Percentiles rank a stretch among this genome's conserved stretches.
These are phyloP conservation scores for Citrullus amarus DNA, from an alignment of 306 rosid genomes.

Conservation along the genomic window DNA sequence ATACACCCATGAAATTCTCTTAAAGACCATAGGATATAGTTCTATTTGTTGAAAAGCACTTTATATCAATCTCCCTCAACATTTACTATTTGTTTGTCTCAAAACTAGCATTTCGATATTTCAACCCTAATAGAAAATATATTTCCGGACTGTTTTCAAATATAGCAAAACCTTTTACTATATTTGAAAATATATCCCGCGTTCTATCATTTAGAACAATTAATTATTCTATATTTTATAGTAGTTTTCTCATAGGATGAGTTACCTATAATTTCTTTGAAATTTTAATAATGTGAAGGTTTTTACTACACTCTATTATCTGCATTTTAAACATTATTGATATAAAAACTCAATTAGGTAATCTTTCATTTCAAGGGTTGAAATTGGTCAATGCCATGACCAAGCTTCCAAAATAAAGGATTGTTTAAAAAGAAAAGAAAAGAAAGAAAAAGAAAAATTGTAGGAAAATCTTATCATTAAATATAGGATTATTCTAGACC, in stretches of 20 bases:
- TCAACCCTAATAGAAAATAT: neutral
- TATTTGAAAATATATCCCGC: too few relatives aligned
- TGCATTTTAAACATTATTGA: neutral
- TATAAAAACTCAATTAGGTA: neutral
- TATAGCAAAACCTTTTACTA: too few relatives aligned
- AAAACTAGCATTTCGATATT: neutral
- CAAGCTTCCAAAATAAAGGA: neutral
- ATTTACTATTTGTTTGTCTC: neutral
- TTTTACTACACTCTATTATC: neutral
- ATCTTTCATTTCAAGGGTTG: neutral
- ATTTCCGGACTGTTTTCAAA: too few relatives aligned
- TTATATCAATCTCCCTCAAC: neutral
- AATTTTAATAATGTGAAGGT: too few relatives aligned
- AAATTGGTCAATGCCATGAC: neutral
- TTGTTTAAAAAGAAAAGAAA: too few relatives aligned
- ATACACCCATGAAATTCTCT: neutral
- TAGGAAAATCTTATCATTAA: neutral
- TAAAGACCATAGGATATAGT: neutral
- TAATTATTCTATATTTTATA: too few relatives aligned
- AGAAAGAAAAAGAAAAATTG: neutral
- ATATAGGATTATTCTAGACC: neutral
- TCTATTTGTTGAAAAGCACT: neutral
- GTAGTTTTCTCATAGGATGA: too few relatives aligned
- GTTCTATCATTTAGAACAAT: too few relatives aligned
- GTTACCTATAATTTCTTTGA: too few relatives aligned